Evolutionary conservation across 2,329 filamentous ascomycete species (phyloP), one percentile per base, ranked within the genome.

Genomic region (Tolypocladium album): DNA sequence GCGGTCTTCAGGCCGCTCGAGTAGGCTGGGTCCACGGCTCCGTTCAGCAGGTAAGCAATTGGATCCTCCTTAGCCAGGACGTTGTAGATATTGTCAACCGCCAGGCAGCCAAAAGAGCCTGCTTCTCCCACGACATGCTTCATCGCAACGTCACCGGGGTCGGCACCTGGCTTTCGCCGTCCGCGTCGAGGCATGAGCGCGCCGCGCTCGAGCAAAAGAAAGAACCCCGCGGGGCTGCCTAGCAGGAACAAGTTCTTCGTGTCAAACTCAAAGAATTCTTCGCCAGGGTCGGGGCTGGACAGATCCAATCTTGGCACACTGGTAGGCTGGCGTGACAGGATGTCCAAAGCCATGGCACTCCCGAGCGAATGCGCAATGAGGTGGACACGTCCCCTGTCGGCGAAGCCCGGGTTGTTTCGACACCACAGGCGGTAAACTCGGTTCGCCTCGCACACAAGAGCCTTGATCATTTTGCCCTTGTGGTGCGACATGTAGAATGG

Each of bases 401-500:
- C 78, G 68, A 99, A 99, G 0, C 87, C 89, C 0, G 91, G 89
- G 64, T 99, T 97, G 70, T 97, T 97, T 55, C 83, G 82, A 69
- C 92, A 97, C 94, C 94, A 99, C 1, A 97, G 81, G 22, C 89
- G 85, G 71, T 96, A 97, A n/a, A 99, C 90, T 6, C 93, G 85
- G 69, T 99, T 99, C 9, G 94, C 93, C 75, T 99, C 94, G 61
- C 82, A 83, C 47, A 96, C 87, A 56, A 97, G 86, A 1, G 94
- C 92, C 52, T 87, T 82, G 57, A 96, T 89, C 92, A 99, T 97
- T 72, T 92, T 96, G 4, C 88, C 84, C 68, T 97, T 96, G 74
- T 97, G 93, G 61, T 95, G 89, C 0, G 93, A 97, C 75, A 99
- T 87, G 75, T 97, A 99, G 71, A 96, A 97, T 0, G 94, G 94